Percentiles rank a stretch among this genome's conserved stretches.
Conservation (phyloP, 2,329 filamentous ascomycete species). For the Aspergillus sclerotialis region DNA sequence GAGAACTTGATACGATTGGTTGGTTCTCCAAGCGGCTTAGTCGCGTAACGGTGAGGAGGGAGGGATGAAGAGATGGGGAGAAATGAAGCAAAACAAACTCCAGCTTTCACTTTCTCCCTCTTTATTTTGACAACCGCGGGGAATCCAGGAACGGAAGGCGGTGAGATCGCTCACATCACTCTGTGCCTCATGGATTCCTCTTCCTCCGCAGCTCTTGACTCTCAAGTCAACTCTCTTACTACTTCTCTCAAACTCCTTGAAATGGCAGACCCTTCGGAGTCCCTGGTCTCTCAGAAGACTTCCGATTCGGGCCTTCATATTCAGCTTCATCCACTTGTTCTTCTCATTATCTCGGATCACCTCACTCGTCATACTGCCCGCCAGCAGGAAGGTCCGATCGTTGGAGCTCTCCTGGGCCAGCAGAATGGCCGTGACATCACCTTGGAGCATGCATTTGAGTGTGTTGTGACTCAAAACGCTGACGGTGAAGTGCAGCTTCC, state of each 20-base stretch:
- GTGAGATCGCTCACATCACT: constrained; percentile 23
- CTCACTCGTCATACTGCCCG: constrained; percentile 85
- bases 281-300: constrained; percentile 60
- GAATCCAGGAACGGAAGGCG: constrained; percentile 13
- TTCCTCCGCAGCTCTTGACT: constrained; percentile 1
- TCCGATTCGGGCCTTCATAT: constrained; percentile 71
- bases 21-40: no score
- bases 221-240: no score
- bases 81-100: no score
- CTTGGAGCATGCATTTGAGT: constrained; percentile 89
- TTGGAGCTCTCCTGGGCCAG: constrained; percentile 83
- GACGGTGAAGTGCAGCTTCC: constrained; percentile 59
- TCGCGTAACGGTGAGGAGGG: no score
- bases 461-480: constrained; percentile 47
- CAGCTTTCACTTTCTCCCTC: no score
- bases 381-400: constrained; percentile 64
- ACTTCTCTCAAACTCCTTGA: constrained; percentile 10
- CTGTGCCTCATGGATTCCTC: constrained; percentile 11
- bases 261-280: constrained; percentile 49
- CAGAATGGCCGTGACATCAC: constrained; percentile 87
- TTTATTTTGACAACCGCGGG: constrained; percentile 16
- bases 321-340: constrained; percentile 84
- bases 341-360: constrained; percentile 94
- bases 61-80: neutral
- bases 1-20: no score